A percentile compares a stretch with the other conserved stretches of the same genome.
Conservation (phyloP, 495 filamentous ascomycete genomes). For the Daldinia caldariorum region DNA sequence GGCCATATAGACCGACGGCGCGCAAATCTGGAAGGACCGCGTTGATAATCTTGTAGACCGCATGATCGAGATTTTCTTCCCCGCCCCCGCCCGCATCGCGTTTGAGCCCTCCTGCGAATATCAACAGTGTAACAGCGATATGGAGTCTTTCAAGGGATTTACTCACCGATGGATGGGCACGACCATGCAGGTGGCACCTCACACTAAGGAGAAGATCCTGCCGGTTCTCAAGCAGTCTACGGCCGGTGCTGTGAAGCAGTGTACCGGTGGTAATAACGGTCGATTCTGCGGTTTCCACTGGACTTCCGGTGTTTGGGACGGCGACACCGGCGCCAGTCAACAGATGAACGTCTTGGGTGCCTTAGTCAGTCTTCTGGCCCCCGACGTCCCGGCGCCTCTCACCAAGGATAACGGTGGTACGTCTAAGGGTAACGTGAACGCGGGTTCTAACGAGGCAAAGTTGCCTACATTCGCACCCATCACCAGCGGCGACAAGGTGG, state of each 20-base stretch:
- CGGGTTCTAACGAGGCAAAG: conserved; percentile 53
- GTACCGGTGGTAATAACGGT: conserved; percentile 61
- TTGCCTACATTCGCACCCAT: conserved; percentile 50
- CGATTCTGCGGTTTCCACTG: conserved; percentile 70
- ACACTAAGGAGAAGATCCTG: conserved; percentile 53
- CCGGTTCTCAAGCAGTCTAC: conserved; percentile 64
- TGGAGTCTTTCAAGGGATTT: conserved; percentile 75
- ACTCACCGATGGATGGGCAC: conserved; percentile 71
- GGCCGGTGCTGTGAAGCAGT: conserved; percentile 67
- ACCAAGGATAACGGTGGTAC: conserved; percentile 69
- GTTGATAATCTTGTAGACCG: conserved; percentile 55
- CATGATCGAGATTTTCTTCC: conserved; percentile 56
- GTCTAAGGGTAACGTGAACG: conserved; percentile 69
- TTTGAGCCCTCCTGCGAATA: conserved; percentile 69
- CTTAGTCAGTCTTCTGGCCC: conserved; percentile 45
- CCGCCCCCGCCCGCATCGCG: conserved; percentile 54
- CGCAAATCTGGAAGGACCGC: conserved; percentile 55
- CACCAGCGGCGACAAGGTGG: conserved; percentile 69
- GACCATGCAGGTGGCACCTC: conserved; percentile 65
- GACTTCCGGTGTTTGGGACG: conserved; percentile 64
- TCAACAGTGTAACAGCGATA: conserved; percentile 67
- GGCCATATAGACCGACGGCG: conserved; percentile 57
- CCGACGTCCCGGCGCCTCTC: conserved; percentile 54
- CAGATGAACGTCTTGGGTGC: conserved; percentile 59
- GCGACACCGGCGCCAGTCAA: conserved; percentile 60